These are phyloP conservation scores for Cajanus cajan DNA, from an alignment of 306 rosid genomes.

Conservation along the genomic window DNA sequence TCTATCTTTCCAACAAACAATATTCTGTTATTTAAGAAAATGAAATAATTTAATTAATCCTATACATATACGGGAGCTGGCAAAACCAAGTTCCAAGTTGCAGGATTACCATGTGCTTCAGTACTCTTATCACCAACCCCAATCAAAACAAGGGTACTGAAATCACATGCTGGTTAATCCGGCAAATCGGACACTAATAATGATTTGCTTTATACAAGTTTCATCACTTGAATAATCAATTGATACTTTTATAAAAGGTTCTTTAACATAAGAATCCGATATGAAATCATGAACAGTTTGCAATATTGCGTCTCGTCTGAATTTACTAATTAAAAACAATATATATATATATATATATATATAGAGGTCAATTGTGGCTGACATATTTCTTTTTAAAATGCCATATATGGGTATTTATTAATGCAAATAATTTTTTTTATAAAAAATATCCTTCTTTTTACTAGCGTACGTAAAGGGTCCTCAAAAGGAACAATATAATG, in stretches of 20 bases:
- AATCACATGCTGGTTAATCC: conserved; percentile 28
- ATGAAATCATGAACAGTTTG: neutral
- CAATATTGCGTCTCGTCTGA: neutral
- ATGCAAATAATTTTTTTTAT: neutral
- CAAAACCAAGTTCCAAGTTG: conserved; percentile 19
- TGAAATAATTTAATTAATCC: neutral
- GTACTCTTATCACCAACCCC: conserved; percentile 23
- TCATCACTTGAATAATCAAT: neutral
- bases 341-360: neutral
- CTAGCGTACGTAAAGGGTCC: neutral
- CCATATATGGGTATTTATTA: neutral
- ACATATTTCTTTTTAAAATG: neutral
- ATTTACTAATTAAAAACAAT: neutral
- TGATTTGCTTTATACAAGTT: neutral
- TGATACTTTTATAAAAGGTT: neutral
- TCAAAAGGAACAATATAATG: neutral
- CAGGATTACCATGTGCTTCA: conserved; percentile 28
- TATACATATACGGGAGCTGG: neutral
- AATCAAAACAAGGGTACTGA: conserved; percentile 9
- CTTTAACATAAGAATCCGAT: neutral
- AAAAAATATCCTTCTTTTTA: neutral
- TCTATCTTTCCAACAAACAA: neutral
- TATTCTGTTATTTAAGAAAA: neutral
- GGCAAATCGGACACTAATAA: neutral
- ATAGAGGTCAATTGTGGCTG: neutral